Percentiles rank a stretch among this genome's conserved stretches.
Evolutionary conservation across 1,284 basidiomycete genomes (phyloP).

Genomic region (Apiotrichum montevideense): DNA sequence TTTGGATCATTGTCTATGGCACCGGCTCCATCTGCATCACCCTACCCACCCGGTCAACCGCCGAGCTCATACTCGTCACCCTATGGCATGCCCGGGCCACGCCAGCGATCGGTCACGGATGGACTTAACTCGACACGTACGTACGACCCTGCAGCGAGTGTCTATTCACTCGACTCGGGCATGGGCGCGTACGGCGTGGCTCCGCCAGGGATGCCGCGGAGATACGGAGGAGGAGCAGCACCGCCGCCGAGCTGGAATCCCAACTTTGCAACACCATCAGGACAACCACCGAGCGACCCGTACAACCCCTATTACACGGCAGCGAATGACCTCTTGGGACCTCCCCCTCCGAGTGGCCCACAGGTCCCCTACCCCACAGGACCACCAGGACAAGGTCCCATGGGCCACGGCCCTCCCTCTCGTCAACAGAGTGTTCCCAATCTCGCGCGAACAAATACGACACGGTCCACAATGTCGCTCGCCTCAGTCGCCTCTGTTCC

Average conservation of each 20-base stretch:
- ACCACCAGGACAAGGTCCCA: too few relatives aligned
- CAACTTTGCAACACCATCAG: constrained; percentile 11
- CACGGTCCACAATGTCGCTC: constrained; percentile 32
- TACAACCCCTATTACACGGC: constrained; percentile 48
- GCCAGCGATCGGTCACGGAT: constrained; percentile 20
- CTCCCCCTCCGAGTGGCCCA: constrained; percentile 28
- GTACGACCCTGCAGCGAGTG: constrained; percentile 35
- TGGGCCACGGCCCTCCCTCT: constrained; percentile 8
- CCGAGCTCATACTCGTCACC: constrained; percentile 4
- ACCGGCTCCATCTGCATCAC: neutral
- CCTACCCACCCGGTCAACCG: neutral
- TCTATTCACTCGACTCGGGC: constrained; percentile 44
- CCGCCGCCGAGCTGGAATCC: constrained; percentile 6
- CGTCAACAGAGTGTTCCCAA: constrained; percentile 33
- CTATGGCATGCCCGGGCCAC: constrained; percentile 7
- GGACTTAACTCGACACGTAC: constrained; percentile 14
- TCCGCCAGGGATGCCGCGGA: neutral
- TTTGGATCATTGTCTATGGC: neutral
- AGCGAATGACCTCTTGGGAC: constrained; percentile 71
- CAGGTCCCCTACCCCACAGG: too few relatives aligned
- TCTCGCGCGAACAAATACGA: constrained; percentile 40
- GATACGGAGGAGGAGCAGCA: neutral
- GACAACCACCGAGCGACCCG: neutral
- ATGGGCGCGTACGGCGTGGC: constrained; percentile 34
- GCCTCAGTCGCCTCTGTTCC: constrained; percentile 25